Conservation (phyloP, 345 rosid species). For the Gossypium ekmanianum region DNA sequence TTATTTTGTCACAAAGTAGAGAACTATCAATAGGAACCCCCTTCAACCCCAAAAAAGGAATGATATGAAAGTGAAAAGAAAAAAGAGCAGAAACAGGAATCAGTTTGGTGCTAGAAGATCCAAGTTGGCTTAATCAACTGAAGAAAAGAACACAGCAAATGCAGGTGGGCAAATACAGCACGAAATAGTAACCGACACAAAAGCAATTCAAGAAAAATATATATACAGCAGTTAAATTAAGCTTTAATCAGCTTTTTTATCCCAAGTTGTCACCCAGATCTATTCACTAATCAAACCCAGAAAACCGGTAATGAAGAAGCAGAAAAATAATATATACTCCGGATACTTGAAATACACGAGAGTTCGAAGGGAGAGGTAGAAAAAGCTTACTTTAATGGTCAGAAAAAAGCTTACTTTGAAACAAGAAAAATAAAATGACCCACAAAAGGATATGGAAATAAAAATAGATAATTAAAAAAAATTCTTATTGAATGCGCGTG, state of each 20-base stretch:
- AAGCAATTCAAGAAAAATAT: not conserved
- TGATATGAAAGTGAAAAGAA: not conserved
- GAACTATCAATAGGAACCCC: not conserved
- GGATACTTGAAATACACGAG: conserved; percentile 38
- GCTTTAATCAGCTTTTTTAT: not conserved
- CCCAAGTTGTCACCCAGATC: conserved; percentile 1
- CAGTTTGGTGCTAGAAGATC: not conserved
- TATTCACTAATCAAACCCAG: not conserved
- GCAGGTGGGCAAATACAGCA: not conserved
- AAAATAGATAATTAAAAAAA: conserved; percentile 4
- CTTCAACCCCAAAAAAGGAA: not conserved
- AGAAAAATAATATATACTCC: not conserved
- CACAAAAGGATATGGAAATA: conserved; percentile 15
- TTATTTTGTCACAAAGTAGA: not conserved
- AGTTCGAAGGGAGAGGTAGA: conserved; percentile 15
- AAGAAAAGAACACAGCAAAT: not conserved
- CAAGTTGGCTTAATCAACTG: not conserved
- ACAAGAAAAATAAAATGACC: conserved; percentile 8
- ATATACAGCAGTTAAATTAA: not conserved
- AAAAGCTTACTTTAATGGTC: not conserved
- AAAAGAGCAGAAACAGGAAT: not conserved
- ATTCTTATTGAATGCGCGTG: conserved; percentile 9
- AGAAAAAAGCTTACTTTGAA: not conserved
- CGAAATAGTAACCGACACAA: not conserved
- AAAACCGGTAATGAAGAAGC: not conserved